Conservation (phyloP, 2,329 filamentous ascomycete species). For the Exophiala sp. region DNA sequence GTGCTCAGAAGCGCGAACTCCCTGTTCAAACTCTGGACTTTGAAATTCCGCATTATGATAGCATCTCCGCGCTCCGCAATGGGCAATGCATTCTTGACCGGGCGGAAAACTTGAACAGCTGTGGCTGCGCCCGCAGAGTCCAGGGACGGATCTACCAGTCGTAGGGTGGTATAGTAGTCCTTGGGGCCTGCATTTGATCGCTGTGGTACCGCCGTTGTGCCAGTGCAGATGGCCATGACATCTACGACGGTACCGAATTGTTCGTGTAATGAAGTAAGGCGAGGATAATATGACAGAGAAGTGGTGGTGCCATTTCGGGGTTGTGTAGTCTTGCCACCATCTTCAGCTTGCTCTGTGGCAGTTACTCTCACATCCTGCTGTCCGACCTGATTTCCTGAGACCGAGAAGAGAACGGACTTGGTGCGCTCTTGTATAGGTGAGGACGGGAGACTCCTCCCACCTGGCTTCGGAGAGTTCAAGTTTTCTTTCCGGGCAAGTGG, state of each 20-base stretch:
- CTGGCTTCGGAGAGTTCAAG: not conserved
- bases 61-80: constrained; percentile 36
- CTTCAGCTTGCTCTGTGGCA: too few relatives aligned
- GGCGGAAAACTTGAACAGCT: constrained; percentile 40
- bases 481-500: constrained; percentile 11
- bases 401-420: not conserved
- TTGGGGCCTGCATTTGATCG: constrained; percentile 36
- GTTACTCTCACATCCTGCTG: not conserved
- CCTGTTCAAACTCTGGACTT: constrained; percentile 39
- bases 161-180: constrained; percentile 39
- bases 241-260: constrained; percentile 39
- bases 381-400: not conserved
- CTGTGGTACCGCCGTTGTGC: constrained; percentile 25
- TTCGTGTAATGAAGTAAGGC: constrained; percentile 40
- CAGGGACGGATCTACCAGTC: constrained; percentile 43
- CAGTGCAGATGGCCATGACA: constrained; percentile 39
- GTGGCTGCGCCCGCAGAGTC: constrained; percentile 30
- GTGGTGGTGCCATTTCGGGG: constrained; percentile 35
- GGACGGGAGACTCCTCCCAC: not conserved
- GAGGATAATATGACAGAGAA: constrained; percentile 40
- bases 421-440: not conserved
- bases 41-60: constrained; percentile 44
- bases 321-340: not conserved
- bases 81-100: constrained; percentile 38
- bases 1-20: constrained; percentile 39